These are phyloP conservation scores for Phaeomoniella chlamydospora DNA, from an alignment of 2,329 filamentous ascomycete species.

Conservation along the genomic window DNA sequence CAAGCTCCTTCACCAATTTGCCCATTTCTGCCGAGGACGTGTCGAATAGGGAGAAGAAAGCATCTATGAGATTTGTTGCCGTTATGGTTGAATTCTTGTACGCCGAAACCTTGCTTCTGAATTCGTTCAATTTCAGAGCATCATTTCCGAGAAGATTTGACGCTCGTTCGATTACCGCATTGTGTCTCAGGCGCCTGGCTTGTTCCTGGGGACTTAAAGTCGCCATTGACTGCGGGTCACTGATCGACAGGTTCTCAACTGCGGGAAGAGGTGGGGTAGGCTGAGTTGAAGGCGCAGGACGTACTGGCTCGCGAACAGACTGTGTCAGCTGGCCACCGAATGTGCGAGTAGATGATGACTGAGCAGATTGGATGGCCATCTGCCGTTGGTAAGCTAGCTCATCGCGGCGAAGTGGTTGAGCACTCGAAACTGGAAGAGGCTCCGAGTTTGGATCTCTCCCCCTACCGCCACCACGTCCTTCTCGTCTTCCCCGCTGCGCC, in stretches of 20 bases:
- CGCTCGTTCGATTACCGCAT: slow-evolving; percentile 74
- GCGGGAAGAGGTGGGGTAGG: slow-evolving; percentile 17
- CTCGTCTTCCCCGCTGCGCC: slow-evolving; percentile 36
- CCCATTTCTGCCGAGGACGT: slow-evolving; percentile 67
- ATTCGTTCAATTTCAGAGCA: slow-evolving; percentile 55
- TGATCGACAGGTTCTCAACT: slow-evolving; percentile 38
- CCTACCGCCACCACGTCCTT: slow-evolving; percentile 47
- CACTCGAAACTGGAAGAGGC: slow-evolving; percentile 58
- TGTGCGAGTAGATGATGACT: slow-evolving; percentile 62
- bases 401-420: slow-evolving; percentile 68
- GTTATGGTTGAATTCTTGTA: slow-evolving; percentile 58
- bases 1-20: slow-evolving; percentile 78
- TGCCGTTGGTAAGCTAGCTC: slow-evolving; percentile 86
- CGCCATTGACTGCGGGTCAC: slow-evolving; percentile 24
- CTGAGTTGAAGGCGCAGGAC: slow-evolving; percentile 14
- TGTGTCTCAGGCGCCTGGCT: slow-evolving; percentile 65
- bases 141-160: slow-evolving; percentile 69
- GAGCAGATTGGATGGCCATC: slow-evolving; percentile 77
- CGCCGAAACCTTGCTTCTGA: slow-evolving; percentile 65
- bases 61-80: slow-evolving; percentile 66
- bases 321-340: slow-evolving; percentile 69
- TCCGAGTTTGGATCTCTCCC: slow-evolving; percentile 83
- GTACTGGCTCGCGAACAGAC: slow-evolving; percentile 31
- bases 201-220: slow-evolving; percentile 62
- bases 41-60: slow-evolving; percentile 77